Conservation (phyloP, 108 stramenopile species). For the Cyclotella cryptica region DNA sequence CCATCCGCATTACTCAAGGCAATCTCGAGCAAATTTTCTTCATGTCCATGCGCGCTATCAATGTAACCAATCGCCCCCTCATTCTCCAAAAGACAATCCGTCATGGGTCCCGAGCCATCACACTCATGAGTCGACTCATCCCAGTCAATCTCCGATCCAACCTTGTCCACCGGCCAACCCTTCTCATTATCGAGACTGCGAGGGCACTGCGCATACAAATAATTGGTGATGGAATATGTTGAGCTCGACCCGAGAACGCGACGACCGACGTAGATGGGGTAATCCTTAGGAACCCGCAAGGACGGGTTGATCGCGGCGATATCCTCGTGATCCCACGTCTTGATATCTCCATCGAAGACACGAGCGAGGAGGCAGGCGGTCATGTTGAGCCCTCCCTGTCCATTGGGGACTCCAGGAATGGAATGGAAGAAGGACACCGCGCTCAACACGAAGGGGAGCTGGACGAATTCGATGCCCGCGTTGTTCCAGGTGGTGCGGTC, state of each 20-base stretch:
- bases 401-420: conserved; percentile 61
- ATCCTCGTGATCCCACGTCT: conserved; percentile 70
- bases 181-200: conserved; percentile 48
- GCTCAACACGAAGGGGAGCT: conserved; percentile 80
- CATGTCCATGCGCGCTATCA: conserved; percentile 82
- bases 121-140: conserved; percentile 58
- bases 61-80: conserved; percentile 86
- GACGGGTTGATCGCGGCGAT: conserved; percentile 53
- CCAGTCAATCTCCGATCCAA: conserved; percentile 63
- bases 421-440: conserved; percentile 84
- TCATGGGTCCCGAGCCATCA: conserved; percentile 80
- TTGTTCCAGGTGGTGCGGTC: conserved; percentile 45
- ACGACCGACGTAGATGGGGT: conserved; percentile 72
- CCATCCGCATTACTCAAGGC: conserved; percentile 71
- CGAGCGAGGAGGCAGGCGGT: conserved; percentile 76
- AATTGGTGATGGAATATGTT: conserved; percentile 68
- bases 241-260: conserved; percentile 75
- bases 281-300: conserved; percentile 22
- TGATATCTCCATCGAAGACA: conserved; percentile 77
- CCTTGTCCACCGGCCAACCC: conserved; percentile 71
- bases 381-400: conserved; percentile 61
- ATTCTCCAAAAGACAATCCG: conserved; percentile 62
- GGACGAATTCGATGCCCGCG: conserved; percentile 58
- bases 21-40: conserved; percentile 73
- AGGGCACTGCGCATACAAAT: conserved; percentile 47